Evolutionary conservation across 2,329 filamentous ascomycete genomes (phyloP), one percentile per base, ranked within the genome.

Genomic region (Helicocarpus griseus): DNA sequence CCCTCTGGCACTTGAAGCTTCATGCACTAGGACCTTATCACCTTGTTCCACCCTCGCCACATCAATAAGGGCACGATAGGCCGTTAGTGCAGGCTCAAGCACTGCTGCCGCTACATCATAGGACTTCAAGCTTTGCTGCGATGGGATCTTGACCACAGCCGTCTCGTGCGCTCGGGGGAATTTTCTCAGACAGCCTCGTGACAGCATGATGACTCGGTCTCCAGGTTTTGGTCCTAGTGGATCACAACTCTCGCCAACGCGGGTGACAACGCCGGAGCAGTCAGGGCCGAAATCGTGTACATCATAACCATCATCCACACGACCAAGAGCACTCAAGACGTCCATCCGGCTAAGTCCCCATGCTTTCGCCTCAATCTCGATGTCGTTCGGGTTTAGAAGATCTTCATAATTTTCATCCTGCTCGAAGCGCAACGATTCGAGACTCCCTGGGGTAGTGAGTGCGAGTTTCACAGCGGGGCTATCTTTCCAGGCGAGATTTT

Each of bases 341-440:
- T 61, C 60, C 28, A 46, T 51, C 44, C 59, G 59, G 48, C 57
- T 63, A 8, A 64, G 40, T 24, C 58, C 61, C 11, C 53, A 54
- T 1, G 58, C 58, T 36, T 59, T 56, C 21, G 57, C 55, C 38
- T 61, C 41, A n/a, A 64, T 57, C 44, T 63, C 59, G 31, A 63
- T 45, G 5, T 63, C 54, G 33, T 57, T 36, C 17, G 39, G 38
- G 24, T 40, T 46, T 26, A 59, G 48, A 21, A 43, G 35, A 11
- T 21, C 29, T 13, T 41, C 39, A n/a, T 43, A 29, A 13, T 24
- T n/a, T n/a, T 38, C 28, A 38, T 59, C 55, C 28, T 57, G 47
- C 14, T 41, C 54, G 17, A 56, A 52, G 38, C 49, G 53, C 21
- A 58, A 33, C 6, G 55, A 52, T 29, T 55, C 52, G 19, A 58